Evolutionary conservation across 352 stramenopile genomes (phyloP), one percentile per base, ranked within the genome.

Genomic region (Blastocystis sp.): DNA sequence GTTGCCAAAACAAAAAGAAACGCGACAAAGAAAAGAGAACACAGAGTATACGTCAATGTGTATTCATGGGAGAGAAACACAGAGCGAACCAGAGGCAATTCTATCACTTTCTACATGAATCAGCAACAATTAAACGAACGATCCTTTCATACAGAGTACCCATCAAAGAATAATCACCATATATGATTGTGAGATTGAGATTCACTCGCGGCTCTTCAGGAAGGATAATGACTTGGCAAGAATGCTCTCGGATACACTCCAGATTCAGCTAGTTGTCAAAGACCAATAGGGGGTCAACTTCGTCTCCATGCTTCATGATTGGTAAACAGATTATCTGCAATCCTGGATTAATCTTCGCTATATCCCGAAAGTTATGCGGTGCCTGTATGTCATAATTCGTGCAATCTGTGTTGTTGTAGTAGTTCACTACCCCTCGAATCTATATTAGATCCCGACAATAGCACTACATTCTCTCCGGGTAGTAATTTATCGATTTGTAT

Each of bases 391-490:
- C 50, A 6, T 69, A 24, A 43, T 47, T 45, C 11, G 16, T 68
- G 26, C 73, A 85, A 39, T 85, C 39, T 11, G 53, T 53, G 26
- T 85, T 85, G 73, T 66, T n/a, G 43, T 54, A 85, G 11, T 47
- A n/a, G 43, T 68, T 26, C n/a, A 85, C 20, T 34, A 85, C 73
- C 11, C 73, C 73, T 20, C 50, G 73, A 45, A 85, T 85, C 73
- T 85, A n/a, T 13, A 39, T 41, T 5, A 65, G 50, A 78, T 18
- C 37, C 50, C 1, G 34, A 62, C 30, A 39, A 3, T 54, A 30
- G 34, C 24, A 34, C 50, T 2, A 26, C 18, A n/a, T 55, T 53
- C 50, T 47, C 9, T 11, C 20, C 50, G 16, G 41, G 20, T 37
- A 26, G n/a, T 18, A 24, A 20, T 30, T 39, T 85, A 7, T 68